Conservation (phyloP, 1,284 basidiomycete genomes). For the Pisolithus thermaeus region DNA sequence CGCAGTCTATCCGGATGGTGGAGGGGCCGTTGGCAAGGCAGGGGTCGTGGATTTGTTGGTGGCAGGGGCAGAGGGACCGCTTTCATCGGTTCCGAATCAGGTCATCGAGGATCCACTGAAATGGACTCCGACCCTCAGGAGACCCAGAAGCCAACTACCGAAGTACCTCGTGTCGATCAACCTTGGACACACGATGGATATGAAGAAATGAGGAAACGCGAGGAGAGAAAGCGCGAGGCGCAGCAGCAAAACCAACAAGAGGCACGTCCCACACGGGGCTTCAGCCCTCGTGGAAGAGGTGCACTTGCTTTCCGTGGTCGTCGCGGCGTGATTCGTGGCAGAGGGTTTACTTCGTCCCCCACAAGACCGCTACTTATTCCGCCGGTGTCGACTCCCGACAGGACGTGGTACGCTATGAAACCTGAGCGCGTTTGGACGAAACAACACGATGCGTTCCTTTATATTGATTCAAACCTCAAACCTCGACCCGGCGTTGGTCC, state of each 20-base stretch:
- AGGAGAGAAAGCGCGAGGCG: conserved; percentile 48
- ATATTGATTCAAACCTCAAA: conserved; percentile 53
- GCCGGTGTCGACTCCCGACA: conserved; percentile 33
- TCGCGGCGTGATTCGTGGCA: conserved; percentile 42
- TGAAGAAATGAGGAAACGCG: conserved; percentile 73
- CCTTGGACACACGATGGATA: conserved; percentile 80
- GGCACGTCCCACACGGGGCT: conserved; percentile 26
- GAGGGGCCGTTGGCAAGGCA: conserved; percentile 70
- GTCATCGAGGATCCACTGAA: conserved; percentile 14
- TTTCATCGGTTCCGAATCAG: conserved; percentile 15
- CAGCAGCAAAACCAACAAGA: conserved; percentile 19
- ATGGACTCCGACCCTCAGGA: conserved; percentile 17
- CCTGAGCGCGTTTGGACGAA: conserved; percentile 77
- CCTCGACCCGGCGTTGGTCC: conserved; percentile 49
- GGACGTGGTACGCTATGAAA: conserved; percentile 65
- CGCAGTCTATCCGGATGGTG: conserved; percentile 77
- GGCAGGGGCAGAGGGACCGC: conserved; percentile 49
- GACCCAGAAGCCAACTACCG: conserved; percentile 17
- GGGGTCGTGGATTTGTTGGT: conserved; percentile 54
- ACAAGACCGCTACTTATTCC: conserved; percentile 15
- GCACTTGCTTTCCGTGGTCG: conserved; percentile 33
- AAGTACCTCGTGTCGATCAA: conserved; percentile 55
- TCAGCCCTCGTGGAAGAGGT: conserved; percentile 35
- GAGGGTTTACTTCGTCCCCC: conserved; percentile 30
- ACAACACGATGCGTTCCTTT: conserved; percentile 66